Base-by-base conservation (phyloP, 1,139 yeast species). In the Oligophagozyma castellii region DNA sequence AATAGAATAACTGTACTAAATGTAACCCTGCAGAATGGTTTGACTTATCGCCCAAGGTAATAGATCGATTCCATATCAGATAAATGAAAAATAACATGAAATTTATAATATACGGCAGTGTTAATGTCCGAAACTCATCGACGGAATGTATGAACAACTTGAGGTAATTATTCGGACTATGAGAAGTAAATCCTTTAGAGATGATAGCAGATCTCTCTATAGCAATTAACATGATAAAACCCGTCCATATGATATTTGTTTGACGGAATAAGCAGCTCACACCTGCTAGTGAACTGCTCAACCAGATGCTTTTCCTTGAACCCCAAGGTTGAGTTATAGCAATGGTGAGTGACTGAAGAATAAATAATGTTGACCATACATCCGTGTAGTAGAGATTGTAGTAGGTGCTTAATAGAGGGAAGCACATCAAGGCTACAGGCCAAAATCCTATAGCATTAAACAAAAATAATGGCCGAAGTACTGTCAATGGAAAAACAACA, bases 181-280 rank as follows among this genome's bases (percentile, higher is more conserved):
- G 47, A 10, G 49, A 46, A 27, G 55, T 56, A 36, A 61, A 59
- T 24, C 53, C 51, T 31, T 56, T 52, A 5, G 58, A 55, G n/a
- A 57, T 52, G 31, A 55, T 48, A 1, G 64, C 61, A 26, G 61
- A 54, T 29, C 64, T 52, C 40, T 76, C 83, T 16, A 77, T 51
- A n/a, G 70, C 56, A 2, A 72, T 55, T 0, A 69, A 61, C 32
- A 70, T 48, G n/a, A 75, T 59, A 40, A 78, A 76, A 0, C 68
- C 73, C 5, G 73, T 63, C 98, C 98, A 89, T 0, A 84, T 60
- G 22, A 89, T 73, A 44, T 89, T 89, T 0, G 98, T 92, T 46
- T 89, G 98, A 39, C 98, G 67, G 45, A 89, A 75, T 53, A 70
- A 59, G 26, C 89, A 59, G 46, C 86, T 74, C 5, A 61, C 23